These are phyloP conservation scores for Fusarium tanahbumbuense DNA, from an alignment of 2,329 filamentous ascomycete genomes.

Conservation along the genomic window DNA sequence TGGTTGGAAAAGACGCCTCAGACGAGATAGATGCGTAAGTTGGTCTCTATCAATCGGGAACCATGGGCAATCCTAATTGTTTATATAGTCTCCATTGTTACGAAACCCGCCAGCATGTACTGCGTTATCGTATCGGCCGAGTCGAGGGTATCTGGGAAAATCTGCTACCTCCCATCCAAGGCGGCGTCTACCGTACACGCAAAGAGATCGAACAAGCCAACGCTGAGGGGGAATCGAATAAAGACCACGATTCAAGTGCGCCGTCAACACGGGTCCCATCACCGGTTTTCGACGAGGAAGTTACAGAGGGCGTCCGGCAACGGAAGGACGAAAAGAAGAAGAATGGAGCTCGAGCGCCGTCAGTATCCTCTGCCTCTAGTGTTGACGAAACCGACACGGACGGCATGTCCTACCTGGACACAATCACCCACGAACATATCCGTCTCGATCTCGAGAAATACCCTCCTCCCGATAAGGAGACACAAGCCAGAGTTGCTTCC, in stretches of 20 bases:
- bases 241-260: constrained; percentile 55
- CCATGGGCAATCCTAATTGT: constrained; percentile 18
- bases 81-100: constrained; percentile 78
- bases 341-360: constrained; percentile 55
- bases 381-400: constrained; percentile 59
- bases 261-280: constrained; percentile 65
- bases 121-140: constrained; percentile 83
- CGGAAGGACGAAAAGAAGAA: constrained; percentile 41
- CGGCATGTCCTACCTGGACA: constrained; percentile 75
- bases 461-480: constrained; percentile 77
- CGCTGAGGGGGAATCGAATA: constrained; percentile 22
- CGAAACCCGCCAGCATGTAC: constrained; percentile 81
- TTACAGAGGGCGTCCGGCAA: constrained; percentile 44
- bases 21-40: constrained; percentile 91
- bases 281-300: constrained; percentile 62
- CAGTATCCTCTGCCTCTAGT: constrained; percentile 70
- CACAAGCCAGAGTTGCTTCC: constrained; percentile 78
- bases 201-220: constrained; percentile 50
- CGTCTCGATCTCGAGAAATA: constrained; percentile 83
- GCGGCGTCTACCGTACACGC: constrained; percentile 75
- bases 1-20: constrained; percentile 93
- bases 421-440: constrained; percentile 79
- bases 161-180: constrained; percentile 91
- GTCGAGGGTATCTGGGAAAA: constrained; percentile 87
- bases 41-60: neutral